Conservation (phyloP, 441 rosid species). For the Mallotus japonicus region DNA sequence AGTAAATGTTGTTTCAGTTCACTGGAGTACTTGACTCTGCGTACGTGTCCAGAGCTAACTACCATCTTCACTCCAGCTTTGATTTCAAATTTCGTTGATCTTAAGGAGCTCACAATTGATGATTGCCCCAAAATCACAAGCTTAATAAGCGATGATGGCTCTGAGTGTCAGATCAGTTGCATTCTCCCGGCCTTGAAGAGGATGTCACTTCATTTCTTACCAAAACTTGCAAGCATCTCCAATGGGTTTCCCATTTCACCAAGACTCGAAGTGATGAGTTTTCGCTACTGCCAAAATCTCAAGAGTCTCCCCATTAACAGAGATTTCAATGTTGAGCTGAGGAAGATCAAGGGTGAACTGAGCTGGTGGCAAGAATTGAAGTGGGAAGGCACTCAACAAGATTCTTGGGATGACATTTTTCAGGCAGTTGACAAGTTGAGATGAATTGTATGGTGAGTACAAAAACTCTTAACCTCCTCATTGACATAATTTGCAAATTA, state of each 20-base stretch:
- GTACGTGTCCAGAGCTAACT: slow-evolving; percentile 23
- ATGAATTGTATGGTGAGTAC: neutral
- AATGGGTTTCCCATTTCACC: slow-evolving; percentile 22
- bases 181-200: slow-evolving; percentile 7
- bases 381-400: slow-evolving; percentile 9
- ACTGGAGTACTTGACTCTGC: slow-evolving; percentile 23
- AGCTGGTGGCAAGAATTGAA: slow-evolving; percentile 23
- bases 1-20: neutral
- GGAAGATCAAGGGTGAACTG: slow-evolving; percentile 16
- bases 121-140: slow-evolving; percentile 16
- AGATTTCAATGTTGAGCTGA: neutral
- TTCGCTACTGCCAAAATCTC: slow-evolving; percentile 24
- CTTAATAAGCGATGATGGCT: neutral
- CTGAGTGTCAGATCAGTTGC: neutral
- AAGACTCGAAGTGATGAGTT: slow-evolving; percentile 18
- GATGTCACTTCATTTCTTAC: slow-evolving; percentile 24
- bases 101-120: slow-evolving; percentile 26
- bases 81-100: slow-evolving; percentile 1
- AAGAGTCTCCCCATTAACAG: neutral
- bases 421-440: neutral
- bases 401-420: slow-evolving; percentile 1
- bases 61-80: slow-evolving; percentile 21
- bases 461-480: too few relatives aligned
- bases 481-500: too few relatives aligned
- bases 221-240: slow-evolving; percentile 20